Evolutionary conservation across 2,329 filamentous ascomycete genomes (phyloP).

Genomic region (Aureobasidium uvarum): DNA sequence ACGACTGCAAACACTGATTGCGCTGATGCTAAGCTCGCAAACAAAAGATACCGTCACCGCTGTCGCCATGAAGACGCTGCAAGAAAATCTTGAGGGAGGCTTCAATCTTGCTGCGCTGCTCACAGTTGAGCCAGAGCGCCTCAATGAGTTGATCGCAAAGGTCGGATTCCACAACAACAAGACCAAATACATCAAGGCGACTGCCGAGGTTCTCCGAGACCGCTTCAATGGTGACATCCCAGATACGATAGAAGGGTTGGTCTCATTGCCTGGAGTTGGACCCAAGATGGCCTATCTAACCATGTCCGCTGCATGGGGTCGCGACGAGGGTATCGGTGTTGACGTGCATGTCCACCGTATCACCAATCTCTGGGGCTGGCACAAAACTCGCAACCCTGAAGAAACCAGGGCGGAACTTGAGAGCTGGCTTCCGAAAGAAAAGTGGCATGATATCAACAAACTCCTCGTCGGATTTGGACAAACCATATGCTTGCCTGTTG

Average conservation of each 20-base stretch:
- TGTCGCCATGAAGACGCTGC: constrained; percentile 74
- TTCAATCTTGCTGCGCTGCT: constrained; percentile 77
- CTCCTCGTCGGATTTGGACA: constrained; percentile 86
- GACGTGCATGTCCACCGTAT: constrained; percentile 95
- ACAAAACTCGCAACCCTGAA: constrained; percentile 76
- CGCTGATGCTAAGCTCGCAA: constrained; percentile 88
- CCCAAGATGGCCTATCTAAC: constrained; percentile 95
- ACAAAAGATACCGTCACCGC: constrained; percentile 92
- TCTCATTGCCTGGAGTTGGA: constrained; percentile 78
- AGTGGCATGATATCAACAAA: constrained; percentile 91
- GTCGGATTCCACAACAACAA: constrained; percentile 97
- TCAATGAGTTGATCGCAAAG: constrained; percentile 74
- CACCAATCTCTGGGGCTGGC: constrained; percentile 92
- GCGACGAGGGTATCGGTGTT: constrained; percentile 77
- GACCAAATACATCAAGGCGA: constrained; percentile 71
- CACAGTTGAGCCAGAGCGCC: constrained; percentile 61
- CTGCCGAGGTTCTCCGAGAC: constrained; percentile 70
- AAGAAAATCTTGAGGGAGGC: constrained; percentile 65
- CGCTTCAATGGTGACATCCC: constrained; percentile 74
- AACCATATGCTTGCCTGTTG: constrained; percentile 78
- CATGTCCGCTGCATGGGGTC: constrained; percentile 71
- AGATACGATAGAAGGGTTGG: constrained; percentile 69
- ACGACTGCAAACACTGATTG: constrained; percentile 81
- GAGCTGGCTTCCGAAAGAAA: constrained; percentile 77
- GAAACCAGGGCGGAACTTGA: constrained; percentile 74